Conservation (phyloP, 148 eudicot species). For the Silene uniflora region DNA sequence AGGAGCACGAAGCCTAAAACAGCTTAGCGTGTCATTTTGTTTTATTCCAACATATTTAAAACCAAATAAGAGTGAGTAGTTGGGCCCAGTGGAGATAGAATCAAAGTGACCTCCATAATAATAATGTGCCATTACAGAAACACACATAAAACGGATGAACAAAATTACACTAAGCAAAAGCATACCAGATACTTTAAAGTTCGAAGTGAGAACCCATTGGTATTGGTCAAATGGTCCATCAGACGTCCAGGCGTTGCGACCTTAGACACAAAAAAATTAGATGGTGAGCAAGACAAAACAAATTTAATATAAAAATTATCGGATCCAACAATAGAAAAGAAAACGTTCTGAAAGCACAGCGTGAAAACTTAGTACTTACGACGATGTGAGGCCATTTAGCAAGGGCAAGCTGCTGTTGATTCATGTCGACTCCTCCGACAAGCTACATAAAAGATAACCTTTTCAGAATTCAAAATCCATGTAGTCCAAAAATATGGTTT, state of each 20-base stretch:
- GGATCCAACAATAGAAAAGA: background rate
- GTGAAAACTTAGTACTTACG: background rate
- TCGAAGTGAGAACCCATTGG: slow-evolving; percentile 90
- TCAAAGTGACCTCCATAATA: background rate
- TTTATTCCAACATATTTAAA: background rate
- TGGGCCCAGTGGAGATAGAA: background rate
- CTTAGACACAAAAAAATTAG: slow-evolving; percentile 32
- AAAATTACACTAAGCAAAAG: background rate
- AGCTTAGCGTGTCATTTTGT: background rate
- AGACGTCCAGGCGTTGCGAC: slow-evolving; percentile 98
- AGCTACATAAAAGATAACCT: background rate
- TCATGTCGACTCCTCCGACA: background rate
- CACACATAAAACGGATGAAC: background rate
- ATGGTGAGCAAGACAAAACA: slow-evolving; percentile 11
- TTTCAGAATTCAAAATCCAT: background rate
- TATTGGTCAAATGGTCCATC: slow-evolving; percentile 82
- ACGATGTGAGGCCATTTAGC: background rate
- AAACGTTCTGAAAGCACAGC: background rate
- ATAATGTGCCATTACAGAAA: background rate
- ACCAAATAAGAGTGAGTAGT: background rate
- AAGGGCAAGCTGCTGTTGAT: background rate
- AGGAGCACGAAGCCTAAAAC: too few species aligned
- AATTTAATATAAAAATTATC: background rate
- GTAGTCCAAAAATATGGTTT: background rate
- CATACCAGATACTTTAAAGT: slow-evolving; percentile 83